Evolutionary conservation across 2,329 filamentous ascomycete genomes (phyloP).

Genomic region (Claviceps purpurea): DNA sequence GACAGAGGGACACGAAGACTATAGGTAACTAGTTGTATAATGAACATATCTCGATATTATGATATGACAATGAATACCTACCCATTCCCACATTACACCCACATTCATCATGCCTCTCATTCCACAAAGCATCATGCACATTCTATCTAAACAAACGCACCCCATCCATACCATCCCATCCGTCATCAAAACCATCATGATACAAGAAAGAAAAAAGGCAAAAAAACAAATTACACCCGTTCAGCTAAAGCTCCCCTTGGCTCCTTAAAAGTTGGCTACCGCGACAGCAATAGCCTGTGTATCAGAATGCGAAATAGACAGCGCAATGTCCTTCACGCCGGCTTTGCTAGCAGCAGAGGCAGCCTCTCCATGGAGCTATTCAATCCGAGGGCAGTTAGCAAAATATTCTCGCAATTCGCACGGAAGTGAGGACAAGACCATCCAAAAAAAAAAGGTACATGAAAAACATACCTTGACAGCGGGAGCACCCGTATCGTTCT

Average conservation of each 20-base stretch:
- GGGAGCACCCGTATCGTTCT: constrained; percentile 70
- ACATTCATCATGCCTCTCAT: too few relatives aligned
- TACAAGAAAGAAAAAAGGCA: neutral
- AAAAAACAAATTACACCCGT: constrained; percentile 1
- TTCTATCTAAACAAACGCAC: too few relatives aligned
- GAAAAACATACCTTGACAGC: constrained; percentile 60
- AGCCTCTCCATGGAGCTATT: constrained; percentile 74
- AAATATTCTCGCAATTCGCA: neutral
- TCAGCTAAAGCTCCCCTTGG: constrained; percentile 2
- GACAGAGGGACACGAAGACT: too few relatives aligned
- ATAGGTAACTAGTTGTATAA: too few relatives aligned
- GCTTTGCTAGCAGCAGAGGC: constrained; percentile 71
- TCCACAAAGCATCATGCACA: too few relatives aligned
- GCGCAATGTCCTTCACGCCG: constrained; percentile 75
- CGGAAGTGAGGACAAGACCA: neutral
- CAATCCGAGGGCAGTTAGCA: constrained; percentile 21
- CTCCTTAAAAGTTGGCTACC: constrained; percentile 57
- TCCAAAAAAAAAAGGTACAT: neutral
- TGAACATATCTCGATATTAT: too few relatives aligned
- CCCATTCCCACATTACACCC: too few relatives aligned
- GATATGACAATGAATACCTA: too few relatives aligned
- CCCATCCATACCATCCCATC: neutral
- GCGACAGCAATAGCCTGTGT: constrained; percentile 90
- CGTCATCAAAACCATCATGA: neutral
- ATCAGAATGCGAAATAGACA: constrained; percentile 94